Conservation (phyloP, 805 yeast species). For the Candida fluviatilis region DNA sequence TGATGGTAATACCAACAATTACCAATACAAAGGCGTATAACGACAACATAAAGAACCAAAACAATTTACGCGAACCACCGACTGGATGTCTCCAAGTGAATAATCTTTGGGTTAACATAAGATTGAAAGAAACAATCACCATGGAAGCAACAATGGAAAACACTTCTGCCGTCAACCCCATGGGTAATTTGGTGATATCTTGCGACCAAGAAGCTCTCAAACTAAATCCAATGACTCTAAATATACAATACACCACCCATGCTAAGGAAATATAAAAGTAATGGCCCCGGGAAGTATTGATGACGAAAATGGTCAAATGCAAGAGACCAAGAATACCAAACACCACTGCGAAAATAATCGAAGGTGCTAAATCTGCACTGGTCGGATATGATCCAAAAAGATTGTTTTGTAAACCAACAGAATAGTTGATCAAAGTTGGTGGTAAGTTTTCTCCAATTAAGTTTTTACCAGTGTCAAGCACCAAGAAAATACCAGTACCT, state of each 20-base stretch:
- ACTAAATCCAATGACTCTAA: constrained; percentile 56
- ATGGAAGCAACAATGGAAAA: constrained; percentile 54
- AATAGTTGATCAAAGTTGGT: constrained; percentile 27
- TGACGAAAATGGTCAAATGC: constrained; percentile 45
- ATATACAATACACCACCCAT: constrained; percentile 45
- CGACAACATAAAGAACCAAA: constrained; percentile 47
- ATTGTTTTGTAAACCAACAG: constrained; percentile 39
- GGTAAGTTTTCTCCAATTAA: constrained; percentile 39
- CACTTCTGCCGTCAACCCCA: constrained; percentile 56
- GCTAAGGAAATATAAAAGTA: constrained; percentile 51
- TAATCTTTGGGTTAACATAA: constrained; percentile 65
- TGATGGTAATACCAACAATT: constrained; percentile 58
- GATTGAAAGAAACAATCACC: constrained; percentile 51
- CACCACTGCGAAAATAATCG: constrained; percentile 49
- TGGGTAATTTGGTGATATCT: constrained; percentile 38
- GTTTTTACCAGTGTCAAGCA: constrained; percentile 20
- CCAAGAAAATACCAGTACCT: constrained; percentile 25
- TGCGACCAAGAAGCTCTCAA: constrained; percentile 56
- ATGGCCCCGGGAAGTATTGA: constrained; percentile 54
- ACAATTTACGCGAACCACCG: constrained; percentile 49
- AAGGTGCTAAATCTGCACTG: constrained; percentile 52
- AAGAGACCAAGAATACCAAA: constrained; percentile 45
- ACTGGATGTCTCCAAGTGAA: constrained; percentile 77
- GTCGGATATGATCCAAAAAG: constrained; percentile 65
- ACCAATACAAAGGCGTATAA: constrained; percentile 52